A percentile compares a stretch with the other conserved stretches of the same genome.
phyloP scores from a whole-genome alignment of 2,329 filamentous ascomycete species.

The Botrytis elliptica region DNA sequence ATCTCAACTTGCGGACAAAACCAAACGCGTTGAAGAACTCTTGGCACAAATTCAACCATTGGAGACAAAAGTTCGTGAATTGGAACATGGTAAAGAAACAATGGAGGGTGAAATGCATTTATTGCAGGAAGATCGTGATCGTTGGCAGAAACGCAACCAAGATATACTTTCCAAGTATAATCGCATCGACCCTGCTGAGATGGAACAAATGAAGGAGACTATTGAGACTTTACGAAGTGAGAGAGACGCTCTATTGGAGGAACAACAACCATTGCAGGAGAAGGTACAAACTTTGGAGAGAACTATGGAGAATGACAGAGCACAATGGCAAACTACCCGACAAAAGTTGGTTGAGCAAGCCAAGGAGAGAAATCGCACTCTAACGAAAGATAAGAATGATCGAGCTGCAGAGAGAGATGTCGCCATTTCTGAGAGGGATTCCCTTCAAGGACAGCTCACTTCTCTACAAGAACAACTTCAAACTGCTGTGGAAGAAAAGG shows the following conservation, averaged over 20 bases:
- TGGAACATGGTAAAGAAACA: conserved; percentile 76
- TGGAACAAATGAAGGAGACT: conserved; percentile 83
- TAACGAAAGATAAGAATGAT: conserved; percentile 55
- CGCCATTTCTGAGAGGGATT: conserved; percentile 46
- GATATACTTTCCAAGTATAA: conserved; percentile 96
- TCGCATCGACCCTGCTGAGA: conserved; percentile 87
- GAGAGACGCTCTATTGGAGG: conserved; percentile 49
- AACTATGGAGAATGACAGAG: conserved; percentile 54
- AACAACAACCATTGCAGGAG: conserved; percentile 49
- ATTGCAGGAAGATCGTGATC: conserved; percentile 85
- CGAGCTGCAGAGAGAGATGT: conserved; percentile 45
- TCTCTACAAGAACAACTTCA: conserved; percentile 50
- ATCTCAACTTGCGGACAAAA: conserved; percentile 71
- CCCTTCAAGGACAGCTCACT: conserved; percentile 38
- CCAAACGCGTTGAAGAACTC: conserved; percentile 71
- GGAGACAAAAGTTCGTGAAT: conserved; percentile 73
- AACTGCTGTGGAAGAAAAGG: conserved; percentile 42
- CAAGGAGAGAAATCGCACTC: conserved; percentile 57
- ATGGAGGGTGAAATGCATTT: conserved; percentile 74
- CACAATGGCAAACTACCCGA: conserved; percentile 52
- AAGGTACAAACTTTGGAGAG: conserved; percentile 54
- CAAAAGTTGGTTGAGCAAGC: conserved; percentile 60
- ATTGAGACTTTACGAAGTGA: conserved; percentile 66
- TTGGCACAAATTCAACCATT: conserved; percentile 76
- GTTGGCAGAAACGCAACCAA: conserved; percentile 94